Percentiles rank a stretch among this genome's conserved stretches.
phyloP scores from a whole-genome alignment of 139 green algal genomes.

The Mesotaenium endlicherianum region DNA sequence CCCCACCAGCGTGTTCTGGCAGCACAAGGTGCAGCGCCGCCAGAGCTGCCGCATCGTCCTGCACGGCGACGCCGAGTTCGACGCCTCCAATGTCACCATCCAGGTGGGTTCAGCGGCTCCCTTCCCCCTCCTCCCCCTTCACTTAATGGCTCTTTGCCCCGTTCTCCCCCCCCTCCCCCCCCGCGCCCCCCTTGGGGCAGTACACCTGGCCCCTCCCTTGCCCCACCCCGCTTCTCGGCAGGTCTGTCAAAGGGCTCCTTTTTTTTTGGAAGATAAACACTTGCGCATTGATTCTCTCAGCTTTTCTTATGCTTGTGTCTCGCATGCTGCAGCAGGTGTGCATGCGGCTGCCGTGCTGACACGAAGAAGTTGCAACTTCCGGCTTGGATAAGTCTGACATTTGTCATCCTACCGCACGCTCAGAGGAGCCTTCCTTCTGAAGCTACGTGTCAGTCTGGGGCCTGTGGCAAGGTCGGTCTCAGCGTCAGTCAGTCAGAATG shows the following conservation, averaged over 20 bases:
- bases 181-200: too few relatives aligned
- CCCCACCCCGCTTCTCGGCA: too few relatives aligned
- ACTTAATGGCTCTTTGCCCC: neutral
- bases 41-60: conserved; percentile 75
- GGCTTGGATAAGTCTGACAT: too few relatives aligned
- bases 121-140: neutral
- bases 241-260: too few relatives aligned
- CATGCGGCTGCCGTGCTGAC: too few relatives aligned
- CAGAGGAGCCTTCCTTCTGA: too few relatives aligned
- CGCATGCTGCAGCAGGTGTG: too few relatives aligned
- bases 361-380: too few relatives aligned
- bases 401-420: too few relatives aligned
- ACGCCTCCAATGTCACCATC: conserved; percentile 61
- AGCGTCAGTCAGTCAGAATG: neutral
- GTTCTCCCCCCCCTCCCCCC: neutral
- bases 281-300: neutral
- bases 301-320: too few relatives aligned
- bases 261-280: neutral
- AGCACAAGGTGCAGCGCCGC: conserved; percentile 57
- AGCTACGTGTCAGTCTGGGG: too few relatives aligned
- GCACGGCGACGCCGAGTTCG: conserved; percentile 84
- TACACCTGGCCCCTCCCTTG: too few relatives aligned
- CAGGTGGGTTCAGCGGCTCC: neutral
- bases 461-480: neutral
- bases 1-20: conserved; percentile 75